Evolutionary conservation across 1,139 yeast species (phyloP), one percentile per base, ranked within the genome.

Genomic region (Magnusiomyces ingens): DNA sequence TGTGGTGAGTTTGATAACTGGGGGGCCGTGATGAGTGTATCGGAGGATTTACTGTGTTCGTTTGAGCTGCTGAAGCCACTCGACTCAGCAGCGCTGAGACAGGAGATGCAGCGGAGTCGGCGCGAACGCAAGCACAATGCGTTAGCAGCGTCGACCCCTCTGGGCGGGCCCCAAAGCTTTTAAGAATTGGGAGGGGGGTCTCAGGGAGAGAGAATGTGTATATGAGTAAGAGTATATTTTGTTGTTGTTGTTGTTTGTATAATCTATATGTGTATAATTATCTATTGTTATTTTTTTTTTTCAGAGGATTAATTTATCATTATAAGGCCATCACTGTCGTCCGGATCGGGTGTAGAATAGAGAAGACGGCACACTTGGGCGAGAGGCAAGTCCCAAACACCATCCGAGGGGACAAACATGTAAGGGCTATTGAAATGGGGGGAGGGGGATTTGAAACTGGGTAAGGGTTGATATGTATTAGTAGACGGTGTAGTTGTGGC

Each of bases 11-110:
- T 93, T 65, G 98, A 93, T 68, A 93, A 93, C 67, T 93, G 97
- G 97, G 99, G 98, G 21, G 98, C 98, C 0, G 97, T 93, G 1
- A 93, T 93, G 99, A 83, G 95, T 63, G 98, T 93, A 17, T 82
- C 88, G 60, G 97, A 93, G 61, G 97, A 90, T 62, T 75, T 93
- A 59, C 74, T 93, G 57, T 93, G 98, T 69, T 84, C 93, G 56
- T 93, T 93, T 71, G 98, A 93, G 69, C 77, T 93, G 58, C 75
- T 93, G 57, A 96, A 93, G 71, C 99, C 99, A 8, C 76, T 93
- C 64, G 99, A 93, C 70, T 83, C 95, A 52, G 84, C 86, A 40
- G 97, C 97, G 1, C 78, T 93, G 70, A 90, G 91, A 68, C 96
- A 86, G 68, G 95, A 89, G 51, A 70, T 70, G 73, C 64, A 67